Percentiles rank a stretch among this genome's conserved stretches.
These are phyloP conservation scores for Malassezia psittaci DNA, from an alignment of 1,284 basidiomycete species.

Conservation along the genomic window DNA sequence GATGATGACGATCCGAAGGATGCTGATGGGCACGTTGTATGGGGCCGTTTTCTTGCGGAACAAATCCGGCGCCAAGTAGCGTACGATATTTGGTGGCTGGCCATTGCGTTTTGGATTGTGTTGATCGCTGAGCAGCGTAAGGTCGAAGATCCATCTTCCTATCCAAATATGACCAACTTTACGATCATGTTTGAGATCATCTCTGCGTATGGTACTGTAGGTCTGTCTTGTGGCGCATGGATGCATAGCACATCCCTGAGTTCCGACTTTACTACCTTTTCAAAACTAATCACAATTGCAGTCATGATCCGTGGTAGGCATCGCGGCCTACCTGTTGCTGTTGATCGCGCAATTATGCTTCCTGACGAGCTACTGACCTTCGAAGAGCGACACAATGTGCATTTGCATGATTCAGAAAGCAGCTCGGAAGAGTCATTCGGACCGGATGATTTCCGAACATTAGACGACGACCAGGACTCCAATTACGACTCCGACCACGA, in stretches of 20 bases:
- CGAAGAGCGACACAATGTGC: background rate
- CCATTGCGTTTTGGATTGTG: conserved; percentile 45
- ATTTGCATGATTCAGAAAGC: background rate
- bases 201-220: conserved; percentile 56
- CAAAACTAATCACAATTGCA: conserved; percentile 65
- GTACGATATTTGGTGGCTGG: conserved; percentile 53
- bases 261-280: conserved; percentile 66
- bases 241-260: conserved; percentile 62
- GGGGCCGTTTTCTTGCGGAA: conserved; percentile 65
- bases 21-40: conserved; percentile 49
- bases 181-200: conserved; percentile 65
- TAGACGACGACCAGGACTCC: background rate
- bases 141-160: conserved; percentile 27
- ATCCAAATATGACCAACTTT: conserved; percentile 50
- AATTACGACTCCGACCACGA: background rate
- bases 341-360: conserved; percentile 62
- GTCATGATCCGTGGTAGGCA: conserved; percentile 92
- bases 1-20: background rate
- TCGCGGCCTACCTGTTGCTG: conserved; percentile 64
- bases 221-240: conserved; percentile 59
- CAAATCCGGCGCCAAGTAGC: conserved; percentile 78
- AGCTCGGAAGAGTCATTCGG: background rate
- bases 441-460: background rate
- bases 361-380: conserved; percentile 29
- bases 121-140: conserved; percentile 43